phyloP scores from a whole-genome alignment of 768 basidiomycete genomes.

The Suillus placidus region DNA sequence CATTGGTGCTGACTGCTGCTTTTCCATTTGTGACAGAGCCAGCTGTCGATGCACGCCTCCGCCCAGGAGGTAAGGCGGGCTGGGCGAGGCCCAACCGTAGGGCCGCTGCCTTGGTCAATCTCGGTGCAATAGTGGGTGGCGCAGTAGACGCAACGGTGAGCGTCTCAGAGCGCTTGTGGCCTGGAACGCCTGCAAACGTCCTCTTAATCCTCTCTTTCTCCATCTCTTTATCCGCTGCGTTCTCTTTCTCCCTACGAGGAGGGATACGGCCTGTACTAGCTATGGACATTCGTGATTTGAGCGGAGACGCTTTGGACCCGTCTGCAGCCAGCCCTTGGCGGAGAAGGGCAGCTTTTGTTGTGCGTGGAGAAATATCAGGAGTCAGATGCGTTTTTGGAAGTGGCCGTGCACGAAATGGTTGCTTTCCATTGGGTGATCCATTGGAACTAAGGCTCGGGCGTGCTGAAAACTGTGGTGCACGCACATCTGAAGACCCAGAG shows the following conservation, averaged over 20 bases:
- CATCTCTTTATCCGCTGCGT: slow-evolving; percentile 46
- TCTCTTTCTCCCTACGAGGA: slow-evolving; percentile 30
- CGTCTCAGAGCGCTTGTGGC: slow-evolving; percentile 72
- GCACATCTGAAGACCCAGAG: slow-evolving; percentile 26
- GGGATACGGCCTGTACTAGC: slow-evolving; percentile 39
- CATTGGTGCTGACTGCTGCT: slow-evolving; percentile 11
- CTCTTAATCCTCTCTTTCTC: slow-evolving; percentile 62
- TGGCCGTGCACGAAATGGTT: slow-evolving; percentile 65
- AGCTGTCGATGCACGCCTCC: slow-evolving; percentile 41
- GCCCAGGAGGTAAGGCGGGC: slow-evolving; percentile 41
- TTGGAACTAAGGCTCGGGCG: slow-evolving; percentile 37
- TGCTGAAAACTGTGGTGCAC: slow-evolving; percentile 22
- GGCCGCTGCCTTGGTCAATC: slow-evolving; percentile 77
- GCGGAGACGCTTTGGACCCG: slow-evolving; percentile 20
- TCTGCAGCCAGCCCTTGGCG: slow-evolving; percentile 62
- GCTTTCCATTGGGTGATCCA: slow-evolving; percentile 46
- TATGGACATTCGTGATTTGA: slow-evolving; percentile 32
- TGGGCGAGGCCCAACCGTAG: slow-evolving; percentile 59
- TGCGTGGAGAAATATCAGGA: slow-evolving; percentile 78
- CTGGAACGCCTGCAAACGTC: slow-evolving; percentile 79
- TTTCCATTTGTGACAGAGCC: slow-evolving; percentile 27
- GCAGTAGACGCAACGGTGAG: slow-evolving; percentile 77
- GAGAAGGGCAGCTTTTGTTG: slow-evolving; percentile 72
- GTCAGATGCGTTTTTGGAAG: slow-evolving; percentile 60
- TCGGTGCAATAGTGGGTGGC: slow-evolving; percentile 69